Percentiles rank a stretch among this genome's conserved stretches.
Conservation (phyloP, 768 basidiomycete genomes). For the Lyophyllum shimeji region DNA sequence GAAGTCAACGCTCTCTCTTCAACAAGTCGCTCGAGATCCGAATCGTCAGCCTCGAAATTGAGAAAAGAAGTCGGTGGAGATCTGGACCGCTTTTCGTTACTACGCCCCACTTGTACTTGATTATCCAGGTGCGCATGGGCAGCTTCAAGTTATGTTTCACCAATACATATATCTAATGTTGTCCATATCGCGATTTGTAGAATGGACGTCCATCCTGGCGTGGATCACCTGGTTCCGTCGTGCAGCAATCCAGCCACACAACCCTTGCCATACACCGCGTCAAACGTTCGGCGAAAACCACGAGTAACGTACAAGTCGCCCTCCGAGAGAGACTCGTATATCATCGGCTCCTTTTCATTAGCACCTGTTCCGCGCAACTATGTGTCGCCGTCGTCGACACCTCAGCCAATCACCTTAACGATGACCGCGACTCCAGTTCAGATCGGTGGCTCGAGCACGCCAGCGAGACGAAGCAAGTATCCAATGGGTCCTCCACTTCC, state of each 20-base stretch:
- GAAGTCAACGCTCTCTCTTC: not conserved
- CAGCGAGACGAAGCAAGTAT: constrained; percentile 18
- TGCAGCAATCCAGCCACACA: constrained; percentile 1
- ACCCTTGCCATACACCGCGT: constrained; percentile 13
- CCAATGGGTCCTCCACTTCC: constrained; percentile 47
- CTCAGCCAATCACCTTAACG: constrained; percentile 7
- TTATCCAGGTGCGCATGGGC: not conserved
- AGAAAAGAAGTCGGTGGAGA: not conserved
- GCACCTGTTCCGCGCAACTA: constrained; percentile 3
- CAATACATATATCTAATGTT: not conserved
- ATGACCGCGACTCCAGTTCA: constrained; percentile 6
- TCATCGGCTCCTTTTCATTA: constrained; percentile 12
- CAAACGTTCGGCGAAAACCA: constrained; percentile 55
- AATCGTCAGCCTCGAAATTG: not conserved
- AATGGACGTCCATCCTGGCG: not conserved
- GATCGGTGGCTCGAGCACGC: not conserved
- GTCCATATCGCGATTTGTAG: not conserved
- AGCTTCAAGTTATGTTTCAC: not conserved
- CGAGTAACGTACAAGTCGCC: constrained; percentile 59
- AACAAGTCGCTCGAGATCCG: not conserved
- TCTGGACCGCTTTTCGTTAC: not conserved
- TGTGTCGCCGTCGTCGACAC: constrained; percentile 11
- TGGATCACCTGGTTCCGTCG: not conserved
- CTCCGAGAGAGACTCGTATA: constrained; percentile 28
- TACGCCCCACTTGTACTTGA: not conserved